Percentiles rank a stretch among this genome's conserved stretches.
Conservation (phyloP, 192 early-diverging fungal species). For the Geranomyces michiganensis region DNA sequence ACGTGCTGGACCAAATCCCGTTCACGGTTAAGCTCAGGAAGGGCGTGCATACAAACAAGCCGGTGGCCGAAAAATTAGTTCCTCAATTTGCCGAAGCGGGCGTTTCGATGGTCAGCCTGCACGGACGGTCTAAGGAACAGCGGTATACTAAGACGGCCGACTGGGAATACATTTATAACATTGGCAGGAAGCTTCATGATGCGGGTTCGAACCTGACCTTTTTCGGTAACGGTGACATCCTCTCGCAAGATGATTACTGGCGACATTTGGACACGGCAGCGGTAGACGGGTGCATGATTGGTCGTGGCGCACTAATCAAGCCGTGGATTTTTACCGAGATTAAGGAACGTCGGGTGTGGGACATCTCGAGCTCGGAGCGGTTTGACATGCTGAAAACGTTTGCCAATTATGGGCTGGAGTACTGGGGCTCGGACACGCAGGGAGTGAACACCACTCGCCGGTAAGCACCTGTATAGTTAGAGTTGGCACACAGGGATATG, state of each 20-base stretch:
- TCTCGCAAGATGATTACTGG: conserved; percentile 85
- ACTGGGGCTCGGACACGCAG: conserved; percentile 90
- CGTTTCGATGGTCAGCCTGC: conserved; percentile 71
- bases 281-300: conserved; percentile 87
- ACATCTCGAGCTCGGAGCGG: conserved; percentile 87
- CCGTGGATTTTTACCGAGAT: conserved; percentile 98
- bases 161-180: conserved; percentile 85
- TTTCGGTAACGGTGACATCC: conserved; percentile 73
- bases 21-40: conserved; percentile 92
- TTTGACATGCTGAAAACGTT: conserved; percentile 87
- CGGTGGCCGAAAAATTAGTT: conserved; percentile 73
- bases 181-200: not conserved
- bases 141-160: conserved; percentile 88
- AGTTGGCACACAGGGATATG: too few relatives aligned
- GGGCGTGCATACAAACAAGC: conserved; percentile 63
- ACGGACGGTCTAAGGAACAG: conserved; percentile 90
- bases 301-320: conserved; percentile 90
- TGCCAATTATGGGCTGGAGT: conserved; percentile 85
- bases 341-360: conserved; percentile 80
- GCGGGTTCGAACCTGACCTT: conserved; percentile 48
- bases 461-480: too few relatives aligned
- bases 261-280: conserved; percentile 55
- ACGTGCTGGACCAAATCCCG: conserved; percentile 69
- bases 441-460: conserved; percentile 81
- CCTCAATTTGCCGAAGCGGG: conserved; percentile 69